A percentile compares a stretch with the other conserved stretches of the same genome.
Evolutionary conservation across 2,329 filamentous ascomycete genomes (phyloP).

Genomic region (Albifimbria verrucaria): DNA sequence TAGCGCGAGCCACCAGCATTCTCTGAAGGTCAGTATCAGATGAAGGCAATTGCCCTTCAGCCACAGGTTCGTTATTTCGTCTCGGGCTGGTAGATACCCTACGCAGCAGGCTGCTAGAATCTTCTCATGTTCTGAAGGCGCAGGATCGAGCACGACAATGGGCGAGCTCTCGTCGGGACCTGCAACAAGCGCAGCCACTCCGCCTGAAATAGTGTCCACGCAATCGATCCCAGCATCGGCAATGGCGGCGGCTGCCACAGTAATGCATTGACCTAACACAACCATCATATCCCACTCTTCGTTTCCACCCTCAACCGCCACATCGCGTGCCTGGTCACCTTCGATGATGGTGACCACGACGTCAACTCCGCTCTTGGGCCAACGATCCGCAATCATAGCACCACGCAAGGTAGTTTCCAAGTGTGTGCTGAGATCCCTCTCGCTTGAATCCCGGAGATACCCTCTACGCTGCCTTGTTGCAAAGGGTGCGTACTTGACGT

Average conservation of each 20-base stretch:
- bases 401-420: slow-evolving; percentile 87
- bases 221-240: slow-evolving; percentile 95
- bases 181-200: slow-evolving; percentile 76
- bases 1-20: slow-evolving; percentile 34
- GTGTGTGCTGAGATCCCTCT: slow-evolving; percentile 87
- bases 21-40: slow-evolving; percentile 29
- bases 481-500: slow-evolving; percentile 96
- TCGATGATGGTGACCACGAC: slow-evolving; percentile 91
- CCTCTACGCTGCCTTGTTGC: slow-evolving; percentile 78
- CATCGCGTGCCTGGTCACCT: slow-evolving; percentile 75
- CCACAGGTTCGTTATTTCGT: slow-evolving; percentile 95
- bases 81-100: slow-evolving; percentile 79
- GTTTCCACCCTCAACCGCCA: slow-evolving; percentile 44
- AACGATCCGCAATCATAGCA: slow-evolving; percentile 86
- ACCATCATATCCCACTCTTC: slow-evolving; percentile 87
- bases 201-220: slow-evolving; percentile 84
- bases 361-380: slow-evolving; percentile 98
- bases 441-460: slow-evolving; percentile 79
- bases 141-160: slow-evolving; percentile 71
- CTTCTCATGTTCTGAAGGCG: slow-evolving; percentile 73
- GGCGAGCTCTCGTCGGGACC: slow-evolving; percentile 29
- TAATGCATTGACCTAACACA: slow-evolving; percentile 87
- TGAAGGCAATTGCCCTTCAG: slow-evolving; percentile 67
- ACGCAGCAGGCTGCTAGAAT: slow-evolving; percentile 85
- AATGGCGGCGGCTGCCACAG: slow-evolving; percentile 87